Evolutionary conservation across 768 basidiomycete genomes (phyloP).

Genomic region (Agaricus sinodeliciosus): DNA sequence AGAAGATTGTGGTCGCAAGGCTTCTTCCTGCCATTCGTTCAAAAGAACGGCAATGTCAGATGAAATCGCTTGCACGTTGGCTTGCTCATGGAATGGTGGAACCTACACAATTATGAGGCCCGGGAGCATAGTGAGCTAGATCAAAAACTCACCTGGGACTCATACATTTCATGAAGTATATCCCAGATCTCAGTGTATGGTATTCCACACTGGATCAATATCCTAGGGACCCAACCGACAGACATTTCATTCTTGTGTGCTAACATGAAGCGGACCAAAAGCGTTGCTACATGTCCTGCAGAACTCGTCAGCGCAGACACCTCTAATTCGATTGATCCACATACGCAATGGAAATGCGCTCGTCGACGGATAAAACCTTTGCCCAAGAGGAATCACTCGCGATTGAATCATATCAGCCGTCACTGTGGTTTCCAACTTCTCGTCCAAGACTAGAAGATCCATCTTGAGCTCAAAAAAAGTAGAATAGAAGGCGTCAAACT

Average conservation of each 20-base stretch:
- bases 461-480: background rate
- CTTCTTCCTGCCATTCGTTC: constrained; percentile 74
- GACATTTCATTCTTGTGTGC: constrained; percentile 51
- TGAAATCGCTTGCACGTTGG: constrained; percentile 73
- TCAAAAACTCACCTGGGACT: constrained; percentile 62
- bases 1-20: constrained; percentile 65
- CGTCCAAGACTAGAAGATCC: constrained; percentile 41
- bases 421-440: constrained; percentile 45
- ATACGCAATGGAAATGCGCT: constrained; percentile 83
- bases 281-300: constrained; percentile 66
- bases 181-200: constrained; percentile 82
- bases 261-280: constrained; percentile 71
- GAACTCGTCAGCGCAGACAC: constrained; percentile 1
- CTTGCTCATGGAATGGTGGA: constrained; percentile 78
- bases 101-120: constrained; percentile 35
- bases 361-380: constrained; percentile 87
- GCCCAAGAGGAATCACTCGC: constrained; percentile 65
- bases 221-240: constrained; percentile 77
- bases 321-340: constrained; percentile 22
- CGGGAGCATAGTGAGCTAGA: background rate
- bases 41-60: constrained; percentile 79
- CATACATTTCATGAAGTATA: constrained; percentile 79
- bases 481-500: constrained; percentile 16
- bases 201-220: constrained; percentile 76
- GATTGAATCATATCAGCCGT: constrained; percentile 58